These are phyloP conservation scores for Daldinia loculata DNA, from an alignment of 495 filamentous ascomycete genomes.

Conservation along the genomic window DNA sequence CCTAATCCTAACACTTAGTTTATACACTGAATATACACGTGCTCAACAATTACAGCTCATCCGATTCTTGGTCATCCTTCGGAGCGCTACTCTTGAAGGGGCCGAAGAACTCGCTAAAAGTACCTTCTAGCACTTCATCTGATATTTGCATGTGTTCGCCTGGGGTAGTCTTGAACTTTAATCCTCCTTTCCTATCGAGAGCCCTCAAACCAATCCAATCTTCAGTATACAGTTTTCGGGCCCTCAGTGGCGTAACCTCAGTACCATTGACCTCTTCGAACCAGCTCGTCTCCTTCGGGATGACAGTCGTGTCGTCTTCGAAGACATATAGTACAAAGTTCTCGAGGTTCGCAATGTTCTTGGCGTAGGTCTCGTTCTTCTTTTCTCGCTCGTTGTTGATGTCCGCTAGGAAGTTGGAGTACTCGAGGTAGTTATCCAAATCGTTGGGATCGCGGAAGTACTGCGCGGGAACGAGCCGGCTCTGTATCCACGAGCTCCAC, in stretches of 20 bases:
- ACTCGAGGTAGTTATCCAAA: constrained; percentile 76
- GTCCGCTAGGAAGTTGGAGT: constrained; percentile 96
- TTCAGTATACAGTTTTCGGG: constrained; percentile 82
- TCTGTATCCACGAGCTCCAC: constrained; percentile 80
- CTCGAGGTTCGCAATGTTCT: constrained; percentile 73
- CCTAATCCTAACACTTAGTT: constrained; percentile 20
- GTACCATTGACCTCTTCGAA: constrained; percentile 87
- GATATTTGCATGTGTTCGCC: constrained; percentile 87
- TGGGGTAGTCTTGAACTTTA: constrained; percentile 74
- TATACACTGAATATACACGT: constrained; percentile 20
- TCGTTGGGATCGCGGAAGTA: constrained; percentile 85
- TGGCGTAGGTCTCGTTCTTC: constrained; percentile 79
- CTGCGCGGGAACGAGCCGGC: constrained; percentile 86
- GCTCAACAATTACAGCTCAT: constrained; percentile 40
- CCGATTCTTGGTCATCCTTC: constrained; percentile 18
- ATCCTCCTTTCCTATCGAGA: constrained; percentile 79
- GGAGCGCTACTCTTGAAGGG: constrained; percentile 51
- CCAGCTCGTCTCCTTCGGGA: constrained; percentile 92
- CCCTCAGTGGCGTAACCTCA: constrained; percentile 70
- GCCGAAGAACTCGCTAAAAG: constrained; percentile 79
- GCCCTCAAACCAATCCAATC: constrained; percentile 91
- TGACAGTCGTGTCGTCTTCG: constrained; percentile 81
- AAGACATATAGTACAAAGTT: constrained; percentile 92
- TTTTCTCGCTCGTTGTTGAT: constrained; percentile 88
- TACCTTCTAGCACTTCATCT: constrained; percentile 69